Evolutionary conservation across 2,329 filamentous ascomycete genomes (phyloP).

Genomic region (Paecilomyces formosus): DNA sequence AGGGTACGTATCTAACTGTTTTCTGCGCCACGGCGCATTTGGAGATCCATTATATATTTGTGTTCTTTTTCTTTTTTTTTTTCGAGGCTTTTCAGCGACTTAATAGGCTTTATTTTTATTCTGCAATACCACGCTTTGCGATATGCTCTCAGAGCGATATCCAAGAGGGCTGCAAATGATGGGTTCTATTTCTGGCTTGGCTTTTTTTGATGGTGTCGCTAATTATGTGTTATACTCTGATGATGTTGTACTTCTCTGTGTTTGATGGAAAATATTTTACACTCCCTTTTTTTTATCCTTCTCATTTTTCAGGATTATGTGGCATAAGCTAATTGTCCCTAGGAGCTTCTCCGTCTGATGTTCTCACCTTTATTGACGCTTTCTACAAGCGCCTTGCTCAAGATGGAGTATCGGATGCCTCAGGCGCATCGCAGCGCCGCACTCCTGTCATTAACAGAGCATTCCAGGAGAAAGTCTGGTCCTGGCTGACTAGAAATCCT

Average conservation of each 20-base stretch:
- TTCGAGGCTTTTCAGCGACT: slow-evolving; percentile 6
- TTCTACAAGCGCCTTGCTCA: slow-evolving; percentile 25
- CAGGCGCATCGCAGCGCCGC: slow-evolving; percentile 3
- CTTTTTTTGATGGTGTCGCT: neutral
- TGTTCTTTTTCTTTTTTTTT: slow-evolving; percentile 13
- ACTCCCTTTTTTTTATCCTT: neutral
- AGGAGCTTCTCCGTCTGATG: slow-evolving; percentile 30
- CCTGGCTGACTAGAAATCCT: slow-evolving; percentile 48
- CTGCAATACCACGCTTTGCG: neutral
- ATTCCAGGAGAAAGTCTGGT: slow-evolving; percentile 50
- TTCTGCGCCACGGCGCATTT: neutral
- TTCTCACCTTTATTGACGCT: slow-evolving; percentile 25
- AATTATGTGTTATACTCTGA: neutral
- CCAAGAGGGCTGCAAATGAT: neutral
- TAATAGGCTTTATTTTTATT: neutral
- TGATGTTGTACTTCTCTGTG: neutral
- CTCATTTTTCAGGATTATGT: neutral
- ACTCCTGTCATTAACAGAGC: slow-evolving; percentile 37
- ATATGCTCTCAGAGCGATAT: neutral
- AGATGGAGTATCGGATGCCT: slow-evolving; percentile 7
- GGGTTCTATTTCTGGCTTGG: neutral
- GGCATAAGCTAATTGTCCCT: slow-evolving; percentile 11
- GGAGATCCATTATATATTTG: neutral
- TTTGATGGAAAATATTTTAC: neutral
- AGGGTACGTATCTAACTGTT: slow-evolving; percentile 41